Base-by-base conservation (phyloP, 345 rosid species). In the Sonneratia caseolaris region DNA sequence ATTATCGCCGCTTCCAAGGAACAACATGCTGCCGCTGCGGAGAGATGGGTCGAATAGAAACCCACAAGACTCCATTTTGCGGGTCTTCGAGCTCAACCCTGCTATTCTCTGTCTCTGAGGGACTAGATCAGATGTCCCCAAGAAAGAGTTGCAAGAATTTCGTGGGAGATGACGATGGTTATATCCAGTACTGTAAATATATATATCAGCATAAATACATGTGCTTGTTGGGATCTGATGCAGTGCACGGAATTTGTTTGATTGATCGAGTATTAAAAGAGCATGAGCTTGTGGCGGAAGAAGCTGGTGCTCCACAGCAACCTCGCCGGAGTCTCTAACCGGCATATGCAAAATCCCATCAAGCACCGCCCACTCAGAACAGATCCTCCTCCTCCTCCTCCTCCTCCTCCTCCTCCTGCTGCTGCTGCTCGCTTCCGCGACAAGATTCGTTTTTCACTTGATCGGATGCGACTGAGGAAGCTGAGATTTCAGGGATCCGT, bases 281-380 rank as follows among this genome's bases (percentile, higher is more conserved):
- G 82, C 84, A 86, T 85, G 70, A 86, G 81, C 97, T 89, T 91
- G 78, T 91, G 97, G 74, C 96, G 97, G 64, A 91, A 91, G 84
- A 91, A 91, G 84, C 97, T 91, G 0, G 97, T 88, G 59, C 82
- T 91, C 97, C 97, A 91, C 53, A 91, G 81, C 71, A 89, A 75
- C 90, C 93, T 91, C 62, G 93, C 90, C 68, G 97, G 97, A 49
- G 87, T 83, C 68, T 83, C 94, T 73, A 93, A 74, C 47, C 93
- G 96, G 61, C 91, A 91, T 55, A 88, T 81, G 72, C 92, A 89
- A 85, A 76, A 84, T 79, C 97, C 98, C 98, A 93, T 93, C 92
- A 89, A 53, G 55, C 80, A 77, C 66, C 79, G 68, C 0, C 57
- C 69, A n/a, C 48, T 64, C 56, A 9, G 16, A 35, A 47, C 13